phyloP scores from a whole-genome alignment of 495 filamentous ascomycete genomes.

The Entonaema liquescens region DNA sequence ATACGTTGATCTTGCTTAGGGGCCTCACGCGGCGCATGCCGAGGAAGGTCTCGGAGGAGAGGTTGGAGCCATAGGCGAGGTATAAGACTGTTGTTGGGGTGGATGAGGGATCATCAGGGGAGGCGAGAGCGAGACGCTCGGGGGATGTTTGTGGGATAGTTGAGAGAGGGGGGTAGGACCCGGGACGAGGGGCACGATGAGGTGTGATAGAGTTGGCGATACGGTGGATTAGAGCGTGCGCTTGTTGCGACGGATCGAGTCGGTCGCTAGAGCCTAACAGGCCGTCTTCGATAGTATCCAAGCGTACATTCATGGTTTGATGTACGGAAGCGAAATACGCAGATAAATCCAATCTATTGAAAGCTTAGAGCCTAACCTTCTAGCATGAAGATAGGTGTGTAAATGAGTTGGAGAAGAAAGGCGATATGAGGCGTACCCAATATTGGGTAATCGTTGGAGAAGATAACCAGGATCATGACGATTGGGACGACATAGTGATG shows the following conservation, averaged over 20 bases:
- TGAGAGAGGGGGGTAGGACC: conserved; percentile 24
- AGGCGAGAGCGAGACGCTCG: conserved; percentile 41
- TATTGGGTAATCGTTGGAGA: too few species aligned
- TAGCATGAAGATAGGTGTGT: too few species aligned
- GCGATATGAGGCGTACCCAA: too few species aligned
- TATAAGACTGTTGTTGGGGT: conserved; percentile 78
- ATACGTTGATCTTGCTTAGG: conserved; percentile 77
- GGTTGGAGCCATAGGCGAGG: conserved; percentile 94
- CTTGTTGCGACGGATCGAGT: conserved; percentile 21
- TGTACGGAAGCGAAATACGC: not conserved
- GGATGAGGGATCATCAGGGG: conserved; percentile 17
- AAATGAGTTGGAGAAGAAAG: too few species aligned
- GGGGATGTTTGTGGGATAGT: conserved; percentile 40
- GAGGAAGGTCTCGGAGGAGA: conserved; percentile 77
- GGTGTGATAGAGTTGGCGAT: conserved; percentile 28
- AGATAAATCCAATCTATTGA: too few species aligned
- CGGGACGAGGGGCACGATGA: not conserved
- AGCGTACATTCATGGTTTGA: not conserved
- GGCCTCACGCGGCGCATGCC: conserved; percentile 80
- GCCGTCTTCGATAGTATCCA: conserved; percentile 11
- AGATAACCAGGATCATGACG: too few species aligned
- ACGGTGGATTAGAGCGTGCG: conserved; percentile 19
- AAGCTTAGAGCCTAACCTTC: too few species aligned
- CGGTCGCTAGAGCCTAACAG: not conserved
- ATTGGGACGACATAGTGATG: too few species aligned